phyloP scores from a whole-genome alignment of 768 basidiomycete genomes.

The Mycena olivaceomarginata region DNA sequence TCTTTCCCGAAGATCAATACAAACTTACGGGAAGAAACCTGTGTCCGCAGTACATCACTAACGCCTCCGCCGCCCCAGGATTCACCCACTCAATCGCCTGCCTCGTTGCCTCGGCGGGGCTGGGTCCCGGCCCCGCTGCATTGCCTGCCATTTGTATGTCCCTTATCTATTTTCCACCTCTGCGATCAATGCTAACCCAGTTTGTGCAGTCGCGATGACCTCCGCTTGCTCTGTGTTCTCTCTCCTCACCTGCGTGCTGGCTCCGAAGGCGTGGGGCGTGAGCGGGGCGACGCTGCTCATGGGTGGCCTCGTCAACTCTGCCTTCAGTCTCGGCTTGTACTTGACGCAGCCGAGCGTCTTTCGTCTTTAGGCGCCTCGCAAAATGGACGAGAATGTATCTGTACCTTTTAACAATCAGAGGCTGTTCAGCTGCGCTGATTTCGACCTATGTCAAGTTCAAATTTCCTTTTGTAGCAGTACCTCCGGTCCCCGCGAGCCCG shows the following conservation, averaged over 20 bases:
- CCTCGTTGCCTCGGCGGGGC: slow-evolving; percentile 56
- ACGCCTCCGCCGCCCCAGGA: slow-evolving; percentile 51
- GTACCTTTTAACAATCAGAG: background rate
- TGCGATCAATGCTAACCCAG: background rate
- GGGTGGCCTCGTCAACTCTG: slow-evolving; percentile 49
- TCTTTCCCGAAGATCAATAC: background rate
- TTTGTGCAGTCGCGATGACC: slow-evolving; percentile 53
- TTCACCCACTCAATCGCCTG: slow-evolving; percentile 61
- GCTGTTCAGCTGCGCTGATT: too few species aligned
- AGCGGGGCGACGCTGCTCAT: slow-evolving; percentile 56
- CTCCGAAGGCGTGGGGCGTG: slow-evolving; percentile 46
- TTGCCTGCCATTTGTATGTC: slow-evolving; percentile 52
- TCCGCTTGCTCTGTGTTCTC: slow-evolving; percentile 50
- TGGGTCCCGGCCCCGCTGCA: slow-evolving; percentile 53
- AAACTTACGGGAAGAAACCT: slow-evolving; percentile 39
- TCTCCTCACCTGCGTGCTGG: slow-evolving; percentile 50
- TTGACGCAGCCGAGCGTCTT: slow-evolving; percentile 30
- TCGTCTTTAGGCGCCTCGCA: background rate
- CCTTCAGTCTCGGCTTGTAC: slow-evolving; percentile 47
- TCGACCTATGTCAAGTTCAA: too few species aligned
- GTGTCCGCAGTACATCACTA: slow-evolving; percentile 52
- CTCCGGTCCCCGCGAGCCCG: too few species aligned
- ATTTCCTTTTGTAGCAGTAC: too few species aligned
- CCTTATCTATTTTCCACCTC: background rate
- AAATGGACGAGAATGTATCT: too few species aligned